Evolutionary conservation across 2,329 filamentous ascomycete genomes (phyloP).

Genomic region (Paecilomyces sp.): DNA sequence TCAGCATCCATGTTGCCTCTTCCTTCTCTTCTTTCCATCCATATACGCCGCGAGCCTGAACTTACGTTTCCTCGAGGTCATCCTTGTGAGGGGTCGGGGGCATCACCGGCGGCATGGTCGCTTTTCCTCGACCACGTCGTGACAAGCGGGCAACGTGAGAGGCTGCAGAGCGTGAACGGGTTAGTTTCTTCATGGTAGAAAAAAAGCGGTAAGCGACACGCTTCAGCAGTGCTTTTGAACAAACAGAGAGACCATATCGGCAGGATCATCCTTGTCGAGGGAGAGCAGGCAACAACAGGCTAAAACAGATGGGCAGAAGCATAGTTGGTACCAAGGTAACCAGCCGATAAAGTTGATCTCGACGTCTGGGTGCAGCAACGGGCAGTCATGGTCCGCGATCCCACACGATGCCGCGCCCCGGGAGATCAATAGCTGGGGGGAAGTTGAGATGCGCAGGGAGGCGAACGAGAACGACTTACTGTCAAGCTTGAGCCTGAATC

Average conservation of each 20-base stretch:
- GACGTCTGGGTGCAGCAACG: neutral
- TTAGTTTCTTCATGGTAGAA: slow-evolving; percentile 3
- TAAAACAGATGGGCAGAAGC: neutral
- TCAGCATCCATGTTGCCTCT: slow-evolving; percentile 1
- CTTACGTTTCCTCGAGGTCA: slow-evolving; percentile 56
- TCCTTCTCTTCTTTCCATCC: neutral
- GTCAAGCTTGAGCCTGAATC: neutral
- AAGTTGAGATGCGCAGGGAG: neutral
- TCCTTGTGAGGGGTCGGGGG: slow-evolving; percentile 48
- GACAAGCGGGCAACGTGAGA: slow-evolving; percentile 6
- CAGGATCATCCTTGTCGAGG: neutral
- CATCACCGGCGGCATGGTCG: slow-evolving; percentile 29
- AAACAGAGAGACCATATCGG: neutral
- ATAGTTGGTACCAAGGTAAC: neutral
- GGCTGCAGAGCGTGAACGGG: slow-evolving; percentile 4
- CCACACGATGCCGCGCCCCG: neutral
- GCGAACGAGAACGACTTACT: neutral
- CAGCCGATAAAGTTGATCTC: neutral
- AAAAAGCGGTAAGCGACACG: neutral
- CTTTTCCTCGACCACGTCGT: slow-evolving; percentile 1
- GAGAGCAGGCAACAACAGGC: neutral
- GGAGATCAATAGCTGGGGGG: neutral
- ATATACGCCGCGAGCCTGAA: slow-evolving; percentile 9
- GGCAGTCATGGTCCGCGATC: neutral
- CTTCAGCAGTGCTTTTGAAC: neutral